These are phyloP conservation scores for Tolypocladium sp. DNA, from an alignment of 2,329 filamentous ascomycete genomes.

Conservation along the genomic window DNA sequence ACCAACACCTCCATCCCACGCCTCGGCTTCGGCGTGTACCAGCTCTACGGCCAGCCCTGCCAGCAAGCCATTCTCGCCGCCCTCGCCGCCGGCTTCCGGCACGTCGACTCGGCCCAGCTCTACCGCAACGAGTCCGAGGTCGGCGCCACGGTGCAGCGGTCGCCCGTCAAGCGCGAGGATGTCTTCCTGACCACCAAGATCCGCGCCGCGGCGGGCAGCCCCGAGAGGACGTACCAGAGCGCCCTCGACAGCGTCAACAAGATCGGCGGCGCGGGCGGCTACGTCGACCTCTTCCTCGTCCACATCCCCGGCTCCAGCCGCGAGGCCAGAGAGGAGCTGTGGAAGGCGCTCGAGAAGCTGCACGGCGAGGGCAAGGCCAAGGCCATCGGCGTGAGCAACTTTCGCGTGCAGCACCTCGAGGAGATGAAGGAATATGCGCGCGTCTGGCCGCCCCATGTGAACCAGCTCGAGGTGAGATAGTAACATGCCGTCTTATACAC, in stretches of 20 bases:
- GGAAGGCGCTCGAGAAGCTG: slow-evolving; percentile 56
- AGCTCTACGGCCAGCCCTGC: slow-evolving; percentile 44
- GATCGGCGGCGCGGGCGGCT: slow-evolving; percentile 47
- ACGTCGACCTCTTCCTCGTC: slow-evolving; percentile 64
- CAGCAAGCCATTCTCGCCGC: slow-evolving; percentile 49
- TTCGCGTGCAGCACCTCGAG: slow-evolving; percentile 57
- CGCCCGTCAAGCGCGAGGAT: slow-evolving; percentile 44
- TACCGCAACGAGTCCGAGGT: slow-evolving; percentile 64
- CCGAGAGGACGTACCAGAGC: slow-evolving; percentile 50
- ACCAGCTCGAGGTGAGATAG: slow-evolving; percentile 61
- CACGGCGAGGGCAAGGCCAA: slow-evolving; percentile 49
- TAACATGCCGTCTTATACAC: neutral
- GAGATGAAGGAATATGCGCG: slow-evolving; percentile 58
- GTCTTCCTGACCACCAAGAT: slow-evolving; percentile 68
- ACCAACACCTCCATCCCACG: slow-evolving; percentile 40
- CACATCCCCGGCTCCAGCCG: slow-evolving; percentile 52
- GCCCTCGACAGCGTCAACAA: slow-evolving; percentile 54
- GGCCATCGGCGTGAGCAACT: slow-evolving; percentile 67
- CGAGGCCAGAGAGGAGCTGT: slow-evolving; percentile 50
- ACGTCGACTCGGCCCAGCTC: slow-evolving; percentile 53
- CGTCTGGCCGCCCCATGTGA: slow-evolving; percentile 61
- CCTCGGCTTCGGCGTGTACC: slow-evolving; percentile 66
- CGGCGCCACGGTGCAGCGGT: slow-evolving; percentile 51
- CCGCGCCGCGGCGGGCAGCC: slow-evolving; percentile 29
- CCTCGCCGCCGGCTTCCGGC: slow-evolving; percentile 48